phyloP scores from a whole-genome alignment of 768 basidiomycete species.

The Termitomyces heimii region DNA sequence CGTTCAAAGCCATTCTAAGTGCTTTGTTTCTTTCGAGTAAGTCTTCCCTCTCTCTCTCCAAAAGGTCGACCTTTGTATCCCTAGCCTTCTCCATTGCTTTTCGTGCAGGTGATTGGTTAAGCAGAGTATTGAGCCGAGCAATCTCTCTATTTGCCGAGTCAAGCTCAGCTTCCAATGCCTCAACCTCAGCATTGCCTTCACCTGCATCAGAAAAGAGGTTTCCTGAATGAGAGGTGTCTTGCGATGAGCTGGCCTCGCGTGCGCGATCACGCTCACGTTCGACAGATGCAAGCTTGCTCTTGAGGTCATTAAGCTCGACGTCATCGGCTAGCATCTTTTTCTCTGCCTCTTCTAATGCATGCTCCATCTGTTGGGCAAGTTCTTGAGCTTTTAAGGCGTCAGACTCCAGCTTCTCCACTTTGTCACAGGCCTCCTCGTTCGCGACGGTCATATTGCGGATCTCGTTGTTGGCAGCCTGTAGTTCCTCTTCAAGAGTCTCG shows the following conservation, averaged over 20 bases:
- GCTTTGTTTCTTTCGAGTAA: conserved; percentile 64
- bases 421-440: conserved; percentile 42
- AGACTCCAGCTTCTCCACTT: conserved; percentile 44
- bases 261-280: conserved; percentile 53
- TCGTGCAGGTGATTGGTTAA: conserved; percentile 68
- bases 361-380: conserved; percentile 63
- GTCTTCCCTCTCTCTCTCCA: conserved; percentile 75
- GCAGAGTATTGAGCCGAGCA: conserved; percentile 55
- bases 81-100: conserved; percentile 76
- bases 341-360: conserved; percentile 71
- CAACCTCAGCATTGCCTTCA: conserved; percentile 49
- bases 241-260: conserved; percentile 30
- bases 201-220: conserved; percentile 23
- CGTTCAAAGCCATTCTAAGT: conserved; percentile 45
- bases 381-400: conserved; percentile 49
- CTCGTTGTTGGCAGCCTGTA: conserved; percentile 39
- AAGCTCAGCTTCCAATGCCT: conserved; percentile 68
- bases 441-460: conserved; percentile 36
- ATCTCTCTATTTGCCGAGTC: conserved; percentile 75
- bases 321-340: conserved; percentile 62
- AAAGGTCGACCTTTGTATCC: conserved; percentile 66
- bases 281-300: conserved; percentile 41
- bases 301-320: conserved; percentile 43
- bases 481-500: conserved; percentile 50
- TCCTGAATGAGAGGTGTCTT: conserved; percentile 15